A percentile compares a stretch with the other conserved stretches of the same genome.
These are phyloP conservation scores for Huntiella savannae DNA, from an alignment of 2,329 filamentous ascomycete species.

Conservation along the genomic window DNA sequence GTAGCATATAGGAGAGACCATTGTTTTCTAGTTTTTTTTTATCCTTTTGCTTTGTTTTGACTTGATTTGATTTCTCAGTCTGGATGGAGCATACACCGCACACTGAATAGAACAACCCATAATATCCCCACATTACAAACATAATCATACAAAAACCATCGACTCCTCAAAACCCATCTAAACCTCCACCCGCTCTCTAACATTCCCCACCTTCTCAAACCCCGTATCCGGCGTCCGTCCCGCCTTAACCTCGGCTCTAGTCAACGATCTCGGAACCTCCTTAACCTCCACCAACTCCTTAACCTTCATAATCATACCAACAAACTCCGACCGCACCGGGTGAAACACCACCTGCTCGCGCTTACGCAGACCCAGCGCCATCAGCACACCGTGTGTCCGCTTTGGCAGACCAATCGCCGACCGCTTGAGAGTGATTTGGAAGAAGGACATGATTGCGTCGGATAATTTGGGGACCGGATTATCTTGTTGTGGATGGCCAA, in stretches of 20 bases:
- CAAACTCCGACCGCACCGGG: conserved; percentile 59
- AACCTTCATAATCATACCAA: conserved; percentile 82
- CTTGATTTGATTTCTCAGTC: conserved; percentile 1
- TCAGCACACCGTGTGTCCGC: conserved; percentile 61
- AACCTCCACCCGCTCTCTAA: conserved; percentile 11
- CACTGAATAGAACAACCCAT: background rate
- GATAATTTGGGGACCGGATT: no score
- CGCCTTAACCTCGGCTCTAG: conserved; percentile 47
- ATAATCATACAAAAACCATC: conserved; percentile 15
- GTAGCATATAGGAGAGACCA: background rate
- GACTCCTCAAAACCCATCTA: conserved; percentile 2
- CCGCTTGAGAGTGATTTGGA: conserved; percentile 79
- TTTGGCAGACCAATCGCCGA: conserved; percentile 74
- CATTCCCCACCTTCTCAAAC: conserved; percentile 54
- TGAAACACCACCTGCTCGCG: conserved; percentile 80
- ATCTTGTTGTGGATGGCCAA: background rate
- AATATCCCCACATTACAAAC: background rate
- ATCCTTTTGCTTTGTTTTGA: background rate
- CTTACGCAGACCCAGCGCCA: conserved; percentile 67
- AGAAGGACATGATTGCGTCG: conserved; percentile 45
- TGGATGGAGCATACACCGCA: background rate
- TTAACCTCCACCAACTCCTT: conserved; percentile 76
- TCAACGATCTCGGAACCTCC: conserved; percentile 51
- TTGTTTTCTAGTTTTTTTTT: background rate
- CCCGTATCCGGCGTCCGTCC: conserved; percentile 58